Evolutionary conservation across 2,329 filamentous ascomycete genomes (phyloP), one percentile per base, ranked within the genome.

Genomic region (Ophiostoma sp.): DNA sequence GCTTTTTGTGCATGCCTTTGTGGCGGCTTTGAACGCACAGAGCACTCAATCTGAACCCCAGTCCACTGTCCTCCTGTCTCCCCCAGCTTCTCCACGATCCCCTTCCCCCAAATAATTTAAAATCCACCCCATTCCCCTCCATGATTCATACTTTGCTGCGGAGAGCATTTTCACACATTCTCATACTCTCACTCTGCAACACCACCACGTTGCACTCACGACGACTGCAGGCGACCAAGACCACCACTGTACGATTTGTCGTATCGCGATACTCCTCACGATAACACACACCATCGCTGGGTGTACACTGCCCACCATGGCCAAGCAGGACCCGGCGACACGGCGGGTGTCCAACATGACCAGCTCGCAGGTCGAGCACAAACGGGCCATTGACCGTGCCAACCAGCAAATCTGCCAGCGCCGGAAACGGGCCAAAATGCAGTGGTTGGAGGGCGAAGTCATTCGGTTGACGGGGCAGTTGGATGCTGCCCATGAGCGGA

Each of bases 351-450:
- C 74, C 25, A 78, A 78, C 72, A 72, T 79, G 69, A 78, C 76
- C 2, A 63, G 61, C 15, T 72, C 75, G 19, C 77, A 78, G 64
- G 74, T 76, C 33, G 75, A 78, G 74, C 76, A 73, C 71, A 79
- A 79, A 71, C 75, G 77, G 9, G 78, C 77, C 59, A 78, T 78
- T 22, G 77, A 78, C 64, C 75, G 77, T 9, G 75, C 73, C 5
- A 78, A 78, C 64, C 78, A 78, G 74, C 75, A 77, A 25, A 74
- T 76, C 33, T 76, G 73, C 71, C 75, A 77, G 48, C 76, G 75
- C 3, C 78, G 78, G 71, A 75, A 74, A 22, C 78, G 74, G 48
- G 75, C 74, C 3, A 73, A 75, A 31, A 61, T 78, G 33, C 68
- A 74, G 2, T 70, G 70, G 48, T 73, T 78, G 19, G 76, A 76